Conservation (phyloP, 1,284 basidiomycete genomes). For the Puccinia sorghi region DNA sequence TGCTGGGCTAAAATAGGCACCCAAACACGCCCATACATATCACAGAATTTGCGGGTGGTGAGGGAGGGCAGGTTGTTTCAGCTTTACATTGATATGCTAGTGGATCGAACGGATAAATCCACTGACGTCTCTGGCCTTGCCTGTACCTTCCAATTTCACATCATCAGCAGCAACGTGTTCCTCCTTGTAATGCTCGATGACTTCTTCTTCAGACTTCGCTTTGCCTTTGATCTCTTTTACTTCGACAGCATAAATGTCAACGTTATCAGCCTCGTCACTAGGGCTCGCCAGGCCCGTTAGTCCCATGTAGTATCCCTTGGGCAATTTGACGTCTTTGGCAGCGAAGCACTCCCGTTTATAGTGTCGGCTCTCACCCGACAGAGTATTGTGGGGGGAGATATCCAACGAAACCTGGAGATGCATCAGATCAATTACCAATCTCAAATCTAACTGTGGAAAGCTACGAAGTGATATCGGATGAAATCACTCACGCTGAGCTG, state of each 20-base stretch:
- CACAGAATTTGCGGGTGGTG: neutral
- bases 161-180: conserved; percentile 40
- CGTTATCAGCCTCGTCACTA: conserved; percentile 55
- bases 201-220: conserved; percentile 30
- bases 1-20: conserved; percentile 1
- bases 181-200: conserved; percentile 35
- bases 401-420: conserved; percentile 55
- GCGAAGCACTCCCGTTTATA: conserved; percentile 57
- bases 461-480: neutral
- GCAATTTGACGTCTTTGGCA: conserved; percentile 53
- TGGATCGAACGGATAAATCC: neutral
- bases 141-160: conserved; percentile 40
- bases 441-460: neutral
- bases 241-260: conserved; percentile 53
- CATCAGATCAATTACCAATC: neutral
- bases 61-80: neutral
- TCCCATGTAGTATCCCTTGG: conserved; percentile 53
- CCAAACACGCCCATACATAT: neutral
- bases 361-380: conserved; percentile 54
- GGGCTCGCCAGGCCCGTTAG: conserved; percentile 55
- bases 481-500: conserved; percentile 53
- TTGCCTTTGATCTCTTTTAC: conserved; percentile 51
- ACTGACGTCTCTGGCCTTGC: conserved; percentile 32
- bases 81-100: neutral
- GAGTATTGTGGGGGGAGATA: conserved; percentile 56